Conservation (phyloP, 2,329 filamentous ascomycete genomes). For the Fusarium chlamydosporum region DNA sequence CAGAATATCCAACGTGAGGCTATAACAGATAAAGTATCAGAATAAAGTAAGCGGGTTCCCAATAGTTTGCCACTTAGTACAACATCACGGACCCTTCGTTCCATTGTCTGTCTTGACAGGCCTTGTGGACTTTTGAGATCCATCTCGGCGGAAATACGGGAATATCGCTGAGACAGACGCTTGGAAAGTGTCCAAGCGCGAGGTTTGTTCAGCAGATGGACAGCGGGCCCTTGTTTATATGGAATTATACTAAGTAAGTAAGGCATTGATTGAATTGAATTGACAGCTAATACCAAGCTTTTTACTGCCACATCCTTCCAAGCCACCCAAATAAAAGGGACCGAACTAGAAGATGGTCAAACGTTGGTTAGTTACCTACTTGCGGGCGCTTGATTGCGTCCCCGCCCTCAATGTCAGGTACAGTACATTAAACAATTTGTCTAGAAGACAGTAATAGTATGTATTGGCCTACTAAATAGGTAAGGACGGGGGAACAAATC, state of each 20-base stretch:
- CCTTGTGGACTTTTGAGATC: neutral
- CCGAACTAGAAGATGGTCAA: neutral
- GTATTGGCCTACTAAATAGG: too few species aligned
- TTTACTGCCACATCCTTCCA: neutral
- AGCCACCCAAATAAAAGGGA: too few species aligned
- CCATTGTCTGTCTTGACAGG: too few species aligned
- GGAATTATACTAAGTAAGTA: neutral
- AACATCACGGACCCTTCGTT: neutral
- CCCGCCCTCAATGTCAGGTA: too few species aligned
- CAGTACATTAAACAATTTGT: too few species aligned
- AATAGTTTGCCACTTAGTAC: neutral
- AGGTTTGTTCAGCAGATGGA: neutral
- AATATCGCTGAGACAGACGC: neutral
- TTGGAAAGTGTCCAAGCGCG: neutral
- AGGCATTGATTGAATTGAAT: neutral
- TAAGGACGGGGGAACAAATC: too few species aligned
- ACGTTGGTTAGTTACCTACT: neutral
- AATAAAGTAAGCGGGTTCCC: neutral
- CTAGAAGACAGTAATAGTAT: too few species aligned
- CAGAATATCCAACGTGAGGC: neutral
- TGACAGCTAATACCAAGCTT: constrained; percentile 7
- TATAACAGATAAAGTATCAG: constrained; percentile 2
- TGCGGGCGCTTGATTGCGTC: constrained; percentile 4
- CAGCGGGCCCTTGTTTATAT: neutral
- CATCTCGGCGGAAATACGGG: neutral